Evolutionary conservation across 176 grass and related monocot species (phyloP).

Genomic region (Tuctoria greenei): DNA sequence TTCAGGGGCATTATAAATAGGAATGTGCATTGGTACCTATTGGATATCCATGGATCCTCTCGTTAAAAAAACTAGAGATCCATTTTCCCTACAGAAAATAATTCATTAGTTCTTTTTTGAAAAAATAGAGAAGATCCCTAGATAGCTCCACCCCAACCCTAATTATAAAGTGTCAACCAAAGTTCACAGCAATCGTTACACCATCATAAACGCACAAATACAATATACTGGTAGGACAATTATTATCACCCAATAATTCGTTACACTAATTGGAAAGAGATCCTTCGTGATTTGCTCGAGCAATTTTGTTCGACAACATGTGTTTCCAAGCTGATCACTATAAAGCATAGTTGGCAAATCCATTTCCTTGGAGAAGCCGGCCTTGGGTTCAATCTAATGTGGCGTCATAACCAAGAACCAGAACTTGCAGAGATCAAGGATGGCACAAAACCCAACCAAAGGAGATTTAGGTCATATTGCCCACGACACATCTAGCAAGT

Average conservation of each 20-base stretch:
- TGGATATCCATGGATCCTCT: too few relatives aligned
- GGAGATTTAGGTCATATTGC: neutral
- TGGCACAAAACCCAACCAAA: neutral
- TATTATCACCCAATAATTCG: neutral
- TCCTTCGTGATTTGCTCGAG: neutral
- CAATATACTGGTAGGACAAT: neutral
- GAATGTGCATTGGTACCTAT: too few relatives aligned
- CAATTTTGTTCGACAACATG: neutral
- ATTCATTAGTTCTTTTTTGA: too few relatives aligned
- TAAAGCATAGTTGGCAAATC: neutral
- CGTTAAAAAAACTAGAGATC: too few relatives aligned
- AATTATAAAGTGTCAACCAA: neutral
- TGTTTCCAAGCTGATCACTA: neutral
- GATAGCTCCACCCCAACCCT: too few relatives aligned
- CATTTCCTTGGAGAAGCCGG: neutral
- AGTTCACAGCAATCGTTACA: neutral
- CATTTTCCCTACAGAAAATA: too few relatives aligned
- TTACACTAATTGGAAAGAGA: neutral
- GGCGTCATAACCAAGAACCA: neutral
- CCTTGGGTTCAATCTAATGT: neutral
- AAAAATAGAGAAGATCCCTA: too few relatives aligned
- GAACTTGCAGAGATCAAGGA: neutral
- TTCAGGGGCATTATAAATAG: neutral
- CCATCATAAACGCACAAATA: neutral
- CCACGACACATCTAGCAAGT: neutral